Evolutionary conservation across 176 grass and related monocot genomes (phyloP), one percentile per base, ranked within the genome.

Genomic region (Avena insularis): DNA sequence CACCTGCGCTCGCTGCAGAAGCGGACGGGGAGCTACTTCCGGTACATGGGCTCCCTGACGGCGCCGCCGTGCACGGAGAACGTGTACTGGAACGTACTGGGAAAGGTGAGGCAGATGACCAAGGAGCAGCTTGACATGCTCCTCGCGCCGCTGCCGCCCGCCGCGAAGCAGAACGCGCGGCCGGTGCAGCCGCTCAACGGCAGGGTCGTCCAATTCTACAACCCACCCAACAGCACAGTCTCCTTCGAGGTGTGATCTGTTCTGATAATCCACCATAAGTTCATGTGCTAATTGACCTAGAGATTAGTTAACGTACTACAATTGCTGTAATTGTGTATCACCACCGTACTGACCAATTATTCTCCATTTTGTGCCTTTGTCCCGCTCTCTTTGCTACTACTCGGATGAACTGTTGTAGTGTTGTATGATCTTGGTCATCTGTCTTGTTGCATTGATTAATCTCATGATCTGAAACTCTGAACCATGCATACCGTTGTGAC

Each of bases 11-110:
- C 86, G 17, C 60, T 96, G 79, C 67, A 86, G 83, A 88, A 88
- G 79, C 90, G 75, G 2, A 85, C 83, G 3, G 82, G 79, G 10
- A 96, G 89, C 87, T 93, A 96, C 86, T 99, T 88, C 89, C 69
- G 92, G 68, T 96, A 99, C 55, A 16, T 21, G 14, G 97, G 97
- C 0, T 99, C 97, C 0, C 85, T 99, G 48, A 93, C 97, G 36
- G 77, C 83, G 72, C 97, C 97, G 14, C 97, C 97, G 0, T 99
- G 94, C 89, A 83, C 85, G 1, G 94, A 99, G 87, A 91, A 90
- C 50, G 82, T 99, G 9, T 8, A 71, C 20, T 96, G 94, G 97
- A 96, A 17, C 83, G 71, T 99, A 12, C 93, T 99, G 1, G 90
- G 89, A 36, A 92, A 96, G 90, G 97, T 96, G 25, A 87, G 90